phyloP scores from a whole-genome alignment of 139 green algal species.

The Chlorella sorokiniana region DNA sequence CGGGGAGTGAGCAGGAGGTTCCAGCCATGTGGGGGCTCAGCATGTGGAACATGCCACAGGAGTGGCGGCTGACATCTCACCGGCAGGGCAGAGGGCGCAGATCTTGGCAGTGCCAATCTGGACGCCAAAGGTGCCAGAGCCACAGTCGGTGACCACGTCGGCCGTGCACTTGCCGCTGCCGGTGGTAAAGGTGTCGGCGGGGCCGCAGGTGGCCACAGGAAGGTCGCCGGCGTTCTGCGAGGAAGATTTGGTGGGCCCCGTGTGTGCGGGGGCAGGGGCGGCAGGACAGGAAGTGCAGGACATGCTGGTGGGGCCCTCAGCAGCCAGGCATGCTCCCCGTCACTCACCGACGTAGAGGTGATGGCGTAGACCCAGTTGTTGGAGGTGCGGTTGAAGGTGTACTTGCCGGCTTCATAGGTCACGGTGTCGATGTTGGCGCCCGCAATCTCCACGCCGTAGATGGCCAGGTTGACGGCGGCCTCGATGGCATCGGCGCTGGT shows the following conservation, averaged over 20 bases:
- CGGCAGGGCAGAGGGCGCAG: slow-evolving; percentile 12
- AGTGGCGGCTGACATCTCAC: neutral
- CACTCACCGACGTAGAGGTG: neutral
- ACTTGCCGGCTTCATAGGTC: neutral
- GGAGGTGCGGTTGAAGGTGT: neutral
- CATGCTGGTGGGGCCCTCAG: neutral
- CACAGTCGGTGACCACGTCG: neutral
- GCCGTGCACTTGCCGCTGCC: neutral
- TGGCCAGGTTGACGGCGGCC: neutral
- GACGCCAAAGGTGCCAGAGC: neutral
- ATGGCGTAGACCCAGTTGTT: neutral
- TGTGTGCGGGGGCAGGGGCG: neutral
- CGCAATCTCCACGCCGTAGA: neutral
- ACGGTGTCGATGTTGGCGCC: neutral
- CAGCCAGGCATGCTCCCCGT: neutral
- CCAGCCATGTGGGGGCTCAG: neutral
- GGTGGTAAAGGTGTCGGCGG: neutral
- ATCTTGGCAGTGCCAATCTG: neutral
- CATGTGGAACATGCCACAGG: neutral
- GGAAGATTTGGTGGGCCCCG: too few relatives aligned
- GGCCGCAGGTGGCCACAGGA: neutral
- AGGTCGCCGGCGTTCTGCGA: neutral
- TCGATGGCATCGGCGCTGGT: neutral
- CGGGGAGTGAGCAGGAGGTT: neutral
- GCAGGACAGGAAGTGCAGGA: neutral